phyloP scores from a whole-genome alignment of 495 filamentous ascomycete species.

The Extremus antarcticus region DNA sequence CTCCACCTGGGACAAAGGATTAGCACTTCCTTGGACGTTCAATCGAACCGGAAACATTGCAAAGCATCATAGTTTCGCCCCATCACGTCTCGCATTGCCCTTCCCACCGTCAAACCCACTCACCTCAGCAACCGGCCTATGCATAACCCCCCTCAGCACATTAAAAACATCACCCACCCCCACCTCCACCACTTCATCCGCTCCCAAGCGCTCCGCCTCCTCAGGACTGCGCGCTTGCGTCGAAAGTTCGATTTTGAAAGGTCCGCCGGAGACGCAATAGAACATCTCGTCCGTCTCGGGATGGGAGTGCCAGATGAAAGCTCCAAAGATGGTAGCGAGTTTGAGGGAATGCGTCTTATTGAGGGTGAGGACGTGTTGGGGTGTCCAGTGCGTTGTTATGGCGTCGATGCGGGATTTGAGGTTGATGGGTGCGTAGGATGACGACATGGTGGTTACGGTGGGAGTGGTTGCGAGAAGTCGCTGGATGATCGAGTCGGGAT shows the following conservation, averaged over 20 bases:
- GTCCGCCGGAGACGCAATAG: slow-evolving; percentile 22
- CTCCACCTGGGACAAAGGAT: no score
- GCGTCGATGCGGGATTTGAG: not conserved
- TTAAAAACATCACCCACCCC: slow-evolving; percentile 17
- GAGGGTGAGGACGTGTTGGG: slow-evolving; percentile 18
- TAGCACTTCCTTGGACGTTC: no score
- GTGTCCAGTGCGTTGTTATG: slow-evolving; percentile 10
- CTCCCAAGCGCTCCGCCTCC: slow-evolving; percentile 4
- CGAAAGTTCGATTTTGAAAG: slow-evolving; percentile 18
- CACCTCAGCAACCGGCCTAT: slow-evolving; percentile 11
- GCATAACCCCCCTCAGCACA: slow-evolving; percentile 16
- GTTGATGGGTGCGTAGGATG: slow-evolving; percentile 1
- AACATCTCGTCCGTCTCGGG: slow-evolving; percentile 34
- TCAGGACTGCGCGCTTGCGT: slow-evolving; percentile 1
- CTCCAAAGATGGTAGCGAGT: slow-evolving; percentile 29
- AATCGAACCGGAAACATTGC: no score
- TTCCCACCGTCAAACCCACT: no score
- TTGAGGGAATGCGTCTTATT: slow-evolving; percentile 24
- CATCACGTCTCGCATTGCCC: no score
- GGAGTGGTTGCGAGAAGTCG: no score
- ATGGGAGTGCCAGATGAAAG: slow-evolving; percentile 33
- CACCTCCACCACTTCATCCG: slow-evolving; percentile 17
- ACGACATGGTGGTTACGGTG: not conserved
- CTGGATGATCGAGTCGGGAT: no score
- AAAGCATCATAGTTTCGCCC: no score